Conservation (phyloP, 108 stramenopile genomes). For the Asterionellopsis glacialis region DNA sequence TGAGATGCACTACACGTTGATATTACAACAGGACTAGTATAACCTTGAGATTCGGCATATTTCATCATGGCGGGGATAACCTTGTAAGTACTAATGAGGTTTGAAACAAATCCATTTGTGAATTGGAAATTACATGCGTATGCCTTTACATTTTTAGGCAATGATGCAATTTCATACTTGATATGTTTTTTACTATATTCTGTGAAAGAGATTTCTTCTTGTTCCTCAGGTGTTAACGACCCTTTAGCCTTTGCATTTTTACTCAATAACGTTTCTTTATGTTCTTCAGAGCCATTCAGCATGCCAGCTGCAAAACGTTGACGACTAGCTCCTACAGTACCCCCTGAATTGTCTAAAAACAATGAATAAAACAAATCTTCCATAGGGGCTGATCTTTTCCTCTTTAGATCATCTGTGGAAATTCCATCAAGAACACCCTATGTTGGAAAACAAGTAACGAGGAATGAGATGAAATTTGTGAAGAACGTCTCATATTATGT, state of each 20-base stretch:
- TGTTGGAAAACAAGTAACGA: too few species aligned
- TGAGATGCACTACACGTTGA: constrained; percentile 57
- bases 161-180: neutral
- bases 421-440: too few species aligned
- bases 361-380: constrained; percentile 57
- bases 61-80: constrained; percentile 69
- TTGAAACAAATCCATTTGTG: constrained; percentile 67
- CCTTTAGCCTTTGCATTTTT: constrained; percentile 9
- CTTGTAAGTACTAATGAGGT: constrained; percentile 56
- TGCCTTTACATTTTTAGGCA: constrained; percentile 55
- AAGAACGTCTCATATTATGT: too few species aligned
- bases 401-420: constrained; percentile 23
- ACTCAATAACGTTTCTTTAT: constrained; percentile 29
- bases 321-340: constrained; percentile 31
- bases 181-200: constrained; percentile 7
- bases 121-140: constrained; percentile 55
- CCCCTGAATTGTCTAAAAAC: constrained; percentile 50
- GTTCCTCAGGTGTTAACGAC: neutral
- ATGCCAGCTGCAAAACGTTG: constrained; percentile 57
- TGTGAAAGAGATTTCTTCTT: constrained; percentile 2
- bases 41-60: constrained; percentile 39
- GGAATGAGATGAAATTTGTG: too few species aligned
- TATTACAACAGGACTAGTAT: constrained; percentile 38
- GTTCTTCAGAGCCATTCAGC: constrained; percentile 19
- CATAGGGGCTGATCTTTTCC: constrained; percentile 18